Evolutionary conservation across 371 early-diverging fungal species (phyloP), one percentile per base, ranked within the genome.

Genomic region (Saksenaea oblongispora): DNA sequence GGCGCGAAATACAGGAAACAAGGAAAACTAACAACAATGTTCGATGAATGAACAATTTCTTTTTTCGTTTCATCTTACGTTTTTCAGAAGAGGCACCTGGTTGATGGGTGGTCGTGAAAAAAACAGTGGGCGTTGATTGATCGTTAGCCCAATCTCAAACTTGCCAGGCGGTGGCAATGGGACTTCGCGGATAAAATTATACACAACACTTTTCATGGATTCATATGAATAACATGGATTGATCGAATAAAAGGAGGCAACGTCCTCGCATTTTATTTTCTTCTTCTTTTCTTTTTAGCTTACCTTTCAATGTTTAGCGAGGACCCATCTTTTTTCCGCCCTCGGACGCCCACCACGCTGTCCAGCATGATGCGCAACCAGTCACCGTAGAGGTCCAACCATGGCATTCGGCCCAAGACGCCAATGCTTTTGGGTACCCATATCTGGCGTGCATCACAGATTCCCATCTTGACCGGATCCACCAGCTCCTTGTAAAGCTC

Each of bases 161-260:
- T 87, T 84, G 13, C 94, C 94, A 42, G 92, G 91, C 13, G 94
- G 93, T 22, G 94, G 94, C 26, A 92, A 63, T 34, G 87, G 90
- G 11, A 93, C 82, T 58, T 94, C 92, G 56, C 87, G 81, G 22
- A 94, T 82, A 22, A 94, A 64, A 58, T 93, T 93, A 26, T 79
- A 73, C 3, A 93, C 77, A 37, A 88, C 75, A 41, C 80, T 82
- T 47, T 17, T 47, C 9, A 39, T 39, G 39, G 39, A 31, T 39
- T 11, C 7, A n/a, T 24, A 55, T 17, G 26, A 34, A 34, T 35
- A 34, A 35, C 27, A 31, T 15, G 54, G 28, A 24, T 35, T 26
- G n/a, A n/a, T n/a, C n/a, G n/a, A n/a, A n/a, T n/a, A 34, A 24
- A 28, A 53, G 17, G 26, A 1, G 31, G 5, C 14, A 44, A 2